Conservation (phyloP, 1,139 yeast genomes). For the Taphrina betulina region DNA sequence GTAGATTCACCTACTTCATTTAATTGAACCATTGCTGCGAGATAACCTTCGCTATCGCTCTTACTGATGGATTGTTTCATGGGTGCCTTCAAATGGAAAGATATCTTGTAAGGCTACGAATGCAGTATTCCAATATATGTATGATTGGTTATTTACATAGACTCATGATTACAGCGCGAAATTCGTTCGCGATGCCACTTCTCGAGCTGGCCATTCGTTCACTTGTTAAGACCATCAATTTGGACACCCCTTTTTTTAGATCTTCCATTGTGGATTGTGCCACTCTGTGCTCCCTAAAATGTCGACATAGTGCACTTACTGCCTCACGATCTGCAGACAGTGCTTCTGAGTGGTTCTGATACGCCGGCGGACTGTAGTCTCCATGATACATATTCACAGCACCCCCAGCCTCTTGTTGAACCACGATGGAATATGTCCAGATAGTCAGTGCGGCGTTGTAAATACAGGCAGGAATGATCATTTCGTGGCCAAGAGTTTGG, state of each 20-base stretch:
- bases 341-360: neutral
- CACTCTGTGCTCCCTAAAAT: too few species aligned
- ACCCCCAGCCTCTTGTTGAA: neutral
- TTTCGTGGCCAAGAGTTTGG: neutral
- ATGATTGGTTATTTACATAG: too few species aligned
- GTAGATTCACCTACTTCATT: too few species aligned
- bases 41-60: too few species aligned
- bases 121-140: too few species aligned
- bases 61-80: too few species aligned
- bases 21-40: too few species aligned
- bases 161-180: neutral
- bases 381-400: neutral
- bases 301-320: too few species aligned
- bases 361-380: neutral
- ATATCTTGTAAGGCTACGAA: too few species aligned
- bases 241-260: neutral
- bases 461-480: neutral
- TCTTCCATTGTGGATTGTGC: too few species aligned
- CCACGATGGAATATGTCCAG: conserved; percentile 1
- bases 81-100: too few species aligned
- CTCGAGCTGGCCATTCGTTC: neutral
- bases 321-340: too few species aligned
- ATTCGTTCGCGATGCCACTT: neutral
- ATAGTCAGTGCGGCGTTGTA: conserved; percentile 5
- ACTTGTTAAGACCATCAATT: neutral